Evolutionary conservation across 257 asterid genomes (phyloP), one percentile per base, ranked within the genome.

Genomic region (Paulownia fortunei): DNA sequence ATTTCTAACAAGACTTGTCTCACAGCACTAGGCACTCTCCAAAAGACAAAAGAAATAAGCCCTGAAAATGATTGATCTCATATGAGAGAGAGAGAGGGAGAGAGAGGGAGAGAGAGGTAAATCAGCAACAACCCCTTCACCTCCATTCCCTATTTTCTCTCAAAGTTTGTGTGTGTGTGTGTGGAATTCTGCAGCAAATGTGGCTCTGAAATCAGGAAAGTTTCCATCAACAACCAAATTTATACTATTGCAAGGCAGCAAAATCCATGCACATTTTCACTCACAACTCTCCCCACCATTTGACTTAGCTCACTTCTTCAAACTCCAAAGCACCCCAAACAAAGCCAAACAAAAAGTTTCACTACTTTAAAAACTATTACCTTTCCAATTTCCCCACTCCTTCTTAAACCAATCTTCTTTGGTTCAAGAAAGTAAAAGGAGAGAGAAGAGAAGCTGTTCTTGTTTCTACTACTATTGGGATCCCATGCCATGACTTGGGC

Each of bases 61-160:
- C 82, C 87, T 81, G 87, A 87, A 87, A 88, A 92, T 92, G 95
- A 89, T 89, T 89, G 89, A 79, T 83, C 85, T 86, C 94, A 92
- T 93, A 87, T 88, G 93, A 85, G 72, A 42, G 61, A 44, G 18
- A 55, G 18, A 15, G 26, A 34, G 13, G 16, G 26, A 44, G 11
- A 44, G 27, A 8, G 6, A 41, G 5, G n/a, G 6, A 9, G 39
- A 3, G 7, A 15, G 0, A 77, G 77, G 52, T 69, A 77, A 80
- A 78, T 68, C 79, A 80, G 54, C 13, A 41, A 42, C 79, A 21
- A 6, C 47, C 54, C 0, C 46, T 34, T 41, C 72, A 19, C 42
- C 65, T 39, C 59, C 54, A 21, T 26, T 6, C 49, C 37, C 67
- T 63, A 34, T 12, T 54, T 55, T 72, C 70, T 68, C 65, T 79